A percentile compares a stretch with the other conserved stretches of the same genome.
Conservation (phyloP, 768 basidiomycete species). For the Lactarius trivialis region DNA sequence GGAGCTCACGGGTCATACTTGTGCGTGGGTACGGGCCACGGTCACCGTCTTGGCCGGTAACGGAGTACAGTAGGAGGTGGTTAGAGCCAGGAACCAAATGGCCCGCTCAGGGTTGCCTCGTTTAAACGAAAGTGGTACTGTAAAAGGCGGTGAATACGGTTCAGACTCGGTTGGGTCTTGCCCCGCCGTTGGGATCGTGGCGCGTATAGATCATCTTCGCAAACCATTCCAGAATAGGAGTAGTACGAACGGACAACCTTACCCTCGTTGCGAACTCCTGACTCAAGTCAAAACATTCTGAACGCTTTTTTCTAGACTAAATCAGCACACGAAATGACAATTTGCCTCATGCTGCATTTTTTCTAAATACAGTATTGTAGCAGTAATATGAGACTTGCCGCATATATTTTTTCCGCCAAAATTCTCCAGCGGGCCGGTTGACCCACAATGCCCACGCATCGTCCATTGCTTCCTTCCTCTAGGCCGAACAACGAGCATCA, state of each 20-base stretch:
- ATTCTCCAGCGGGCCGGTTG: conserved; percentile 2
- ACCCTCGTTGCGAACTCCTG: background rate
- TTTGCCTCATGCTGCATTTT: background rate
- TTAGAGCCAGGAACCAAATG: background rate
- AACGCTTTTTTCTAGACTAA: background rate
- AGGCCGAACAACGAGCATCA: conserved; percentile 3
- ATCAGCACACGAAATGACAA: background rate
- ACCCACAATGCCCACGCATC: background rate
- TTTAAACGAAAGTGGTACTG: conserved; percentile 15
- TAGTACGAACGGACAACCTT: no score
- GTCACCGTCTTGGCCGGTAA: background rate
- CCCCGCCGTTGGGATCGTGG: conserved; percentile 8
- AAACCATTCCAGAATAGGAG: conserved; percentile 14
- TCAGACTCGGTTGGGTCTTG: background rate
- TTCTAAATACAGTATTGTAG: background rate
- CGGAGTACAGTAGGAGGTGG: background rate
- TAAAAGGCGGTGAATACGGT: conserved; percentile 11
- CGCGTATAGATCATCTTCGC: background rate
- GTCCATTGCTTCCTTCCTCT: background rate
- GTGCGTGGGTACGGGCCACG: background rate
- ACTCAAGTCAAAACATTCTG: background rate
- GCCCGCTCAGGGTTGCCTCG: background rate
- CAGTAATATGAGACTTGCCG: background rate
- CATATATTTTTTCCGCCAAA: background rate
- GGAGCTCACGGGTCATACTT: background rate